A percentile compares a stretch with the other conserved stretches of the same genome.
Conservation (phyloP, 805 yeast genomes). For the Candida maris region DNA sequence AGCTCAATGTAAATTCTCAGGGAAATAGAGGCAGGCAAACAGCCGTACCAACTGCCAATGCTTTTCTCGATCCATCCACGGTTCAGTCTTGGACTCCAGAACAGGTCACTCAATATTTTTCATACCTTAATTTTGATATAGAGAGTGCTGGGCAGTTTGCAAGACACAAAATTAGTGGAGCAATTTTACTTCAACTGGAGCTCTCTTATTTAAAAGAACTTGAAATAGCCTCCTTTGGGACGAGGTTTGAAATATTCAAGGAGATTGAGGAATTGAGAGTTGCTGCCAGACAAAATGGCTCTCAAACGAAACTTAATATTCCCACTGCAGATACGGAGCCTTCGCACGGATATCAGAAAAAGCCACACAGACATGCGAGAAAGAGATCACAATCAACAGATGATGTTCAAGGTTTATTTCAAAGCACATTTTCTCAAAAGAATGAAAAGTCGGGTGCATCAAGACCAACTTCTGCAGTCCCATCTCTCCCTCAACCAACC, state of each 20-base stretch:
- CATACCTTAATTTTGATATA: constrained; percentile 66
- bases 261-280: constrained; percentile 70
- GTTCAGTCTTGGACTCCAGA: constrained; percentile 76
- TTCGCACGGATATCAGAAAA: constrained; percentile 14
- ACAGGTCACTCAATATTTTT: constrained; percentile 78
- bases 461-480: constrained; percentile 20
- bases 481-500: constrained; percentile 15
- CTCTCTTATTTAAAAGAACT: constrained; percentile 83
- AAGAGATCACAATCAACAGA: constrained; percentile 52
- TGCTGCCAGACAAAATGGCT: constrained; percentile 19
- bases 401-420: constrained; percentile 25
- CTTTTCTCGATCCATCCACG: constrained; percentile 40
- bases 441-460: constrained; percentile 5
- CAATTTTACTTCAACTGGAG: constrained; percentile 80
- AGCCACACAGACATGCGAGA: constrained; percentile 37
- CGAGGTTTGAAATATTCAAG: constrained; percentile 86
- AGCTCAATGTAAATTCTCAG: constrained; percentile 37
- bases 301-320: constrained; percentile 1
- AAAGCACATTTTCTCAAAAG: constrained; percentile 3
- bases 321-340: constrained; percentile 1
- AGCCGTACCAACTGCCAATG: background rate
- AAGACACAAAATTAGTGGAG: constrained; percentile 85
- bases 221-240: constrained; percentile 90
- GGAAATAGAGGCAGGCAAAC: background rate
- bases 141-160: constrained; percentile 76